A percentile compares a stretch with the other conserved stretches of the same genome.
phyloP scores from a whole-genome alignment of 2,329 filamentous ascomycete species.

The Pestalotiopsis fici region DNA sequence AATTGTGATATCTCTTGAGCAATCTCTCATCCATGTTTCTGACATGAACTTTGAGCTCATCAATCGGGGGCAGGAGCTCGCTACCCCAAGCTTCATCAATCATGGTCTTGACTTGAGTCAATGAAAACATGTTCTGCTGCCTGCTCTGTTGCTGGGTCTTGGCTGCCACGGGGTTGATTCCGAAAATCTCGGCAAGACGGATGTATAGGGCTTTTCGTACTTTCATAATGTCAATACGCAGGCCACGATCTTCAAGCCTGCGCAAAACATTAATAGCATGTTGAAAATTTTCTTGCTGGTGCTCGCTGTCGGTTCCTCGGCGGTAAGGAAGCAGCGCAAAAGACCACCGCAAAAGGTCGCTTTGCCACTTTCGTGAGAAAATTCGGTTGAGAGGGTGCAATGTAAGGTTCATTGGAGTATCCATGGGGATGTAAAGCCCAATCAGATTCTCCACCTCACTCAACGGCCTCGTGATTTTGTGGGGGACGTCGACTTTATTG shows the following conservation, averaged over 20 bases:
- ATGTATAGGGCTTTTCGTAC: conserved; percentile 28
- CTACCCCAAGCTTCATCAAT: conserved; percentile 38
- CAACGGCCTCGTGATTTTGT: conserved; percentile 28
- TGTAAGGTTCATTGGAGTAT: conserved; percentile 40
- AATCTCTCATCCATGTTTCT: neutral
- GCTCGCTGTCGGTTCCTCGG: neutral
- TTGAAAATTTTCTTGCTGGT: conserved; percentile 18
- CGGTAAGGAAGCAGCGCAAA: conserved; percentile 39
- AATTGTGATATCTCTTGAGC: neutral
- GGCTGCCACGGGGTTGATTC: conserved; percentile 20
- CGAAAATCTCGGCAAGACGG: conserved; percentile 35
- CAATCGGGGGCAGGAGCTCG: conserved; percentile 29
- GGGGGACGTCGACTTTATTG: conserved; percentile 44
- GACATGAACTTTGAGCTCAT: conserved; percentile 17
- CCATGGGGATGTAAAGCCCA: conserved; percentile 38
- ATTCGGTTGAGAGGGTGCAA: conserved; percentile 49
- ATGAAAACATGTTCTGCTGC: conserved; percentile 25
- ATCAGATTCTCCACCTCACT: conserved; percentile 30
- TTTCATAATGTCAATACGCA: conserved; percentile 20
- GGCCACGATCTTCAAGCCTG: conserved; percentile 30
- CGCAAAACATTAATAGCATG: conserved; percentile 34
- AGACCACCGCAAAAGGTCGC: conserved; percentile 43
- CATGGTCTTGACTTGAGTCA: conserved; percentile 34
- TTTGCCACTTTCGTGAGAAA: conserved; percentile 41
- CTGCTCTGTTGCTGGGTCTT: conserved; percentile 19